These are phyloP conservation scores for Alopecurus myosuroides DNA, from an alignment of 176 grass and related monocot species.

Conservation along the genomic window DNA sequence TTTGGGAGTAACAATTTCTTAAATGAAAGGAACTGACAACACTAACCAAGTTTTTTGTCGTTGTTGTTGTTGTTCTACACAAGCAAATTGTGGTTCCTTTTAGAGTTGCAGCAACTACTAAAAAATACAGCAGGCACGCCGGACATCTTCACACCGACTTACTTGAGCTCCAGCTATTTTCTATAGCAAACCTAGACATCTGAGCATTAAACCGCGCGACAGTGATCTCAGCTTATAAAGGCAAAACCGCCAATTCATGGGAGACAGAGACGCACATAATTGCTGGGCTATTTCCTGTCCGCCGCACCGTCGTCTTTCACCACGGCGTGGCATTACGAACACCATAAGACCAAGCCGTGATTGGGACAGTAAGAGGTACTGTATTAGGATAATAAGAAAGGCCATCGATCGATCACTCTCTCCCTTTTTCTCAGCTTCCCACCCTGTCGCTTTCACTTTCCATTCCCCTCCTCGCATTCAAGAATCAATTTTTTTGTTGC, in stretches of 20 bases:
- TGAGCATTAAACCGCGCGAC: neutral
- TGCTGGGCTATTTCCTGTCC: neutral
- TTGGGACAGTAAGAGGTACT: neutral
- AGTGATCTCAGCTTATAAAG: conserved; percentile 9
- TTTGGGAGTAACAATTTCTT: too few relatives aligned
- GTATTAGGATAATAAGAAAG: neutral
- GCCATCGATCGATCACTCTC: neutral
- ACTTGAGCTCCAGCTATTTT: neutral
- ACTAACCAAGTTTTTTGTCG: too few relatives aligned
- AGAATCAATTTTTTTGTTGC: neutral
- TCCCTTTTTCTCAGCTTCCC: neutral
- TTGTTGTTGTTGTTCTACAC: too few relatives aligned
- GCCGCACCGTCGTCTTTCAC: neutral
- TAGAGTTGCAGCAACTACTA: neutral
- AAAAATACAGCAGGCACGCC: neutral
- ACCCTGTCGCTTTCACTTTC: neutral
- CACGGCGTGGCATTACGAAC: neutral
- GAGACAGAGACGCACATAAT: neutral
- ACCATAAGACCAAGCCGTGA: neutral
- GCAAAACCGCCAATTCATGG: neutral
- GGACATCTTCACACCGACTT: neutral
- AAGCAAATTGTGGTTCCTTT: neutral
- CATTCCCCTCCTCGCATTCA: neutral
- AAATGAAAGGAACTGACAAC: too few relatives aligned
- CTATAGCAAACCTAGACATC: neutral